A percentile compares a stretch with the other conserved stretches of the same genome.
These are phyloP conservation scores for Suhomyces kilbournensis DNA, from an alignment of 805 yeast species.

Conservation along the genomic window DNA sequence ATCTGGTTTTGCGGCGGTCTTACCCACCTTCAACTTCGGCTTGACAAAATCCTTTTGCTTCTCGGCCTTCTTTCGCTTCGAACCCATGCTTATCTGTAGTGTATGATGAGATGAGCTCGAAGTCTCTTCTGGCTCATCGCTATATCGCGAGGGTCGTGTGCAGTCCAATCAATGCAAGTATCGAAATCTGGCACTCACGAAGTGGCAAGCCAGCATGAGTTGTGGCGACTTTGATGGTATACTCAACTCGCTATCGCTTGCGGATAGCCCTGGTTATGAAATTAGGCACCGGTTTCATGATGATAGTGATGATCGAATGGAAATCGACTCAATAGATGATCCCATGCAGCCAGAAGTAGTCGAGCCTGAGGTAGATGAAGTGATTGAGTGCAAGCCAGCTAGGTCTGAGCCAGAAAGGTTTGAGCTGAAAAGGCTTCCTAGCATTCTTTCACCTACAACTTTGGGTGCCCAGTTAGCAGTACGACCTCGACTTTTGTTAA, in stretches of 20 bases:
- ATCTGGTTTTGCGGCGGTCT: slow-evolving; percentile 63
- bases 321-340: slow-evolving; percentile 11
- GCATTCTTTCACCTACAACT: slow-evolving; percentile 36
- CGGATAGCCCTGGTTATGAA: slow-evolving; percentile 14
- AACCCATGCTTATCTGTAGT: slow-evolving; percentile 14
- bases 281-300: not conserved
- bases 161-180: not conserved
- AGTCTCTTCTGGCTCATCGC: not conserved
- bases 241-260: slow-evolving; percentile 22
- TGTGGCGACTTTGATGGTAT: slow-evolving; percentile 21
- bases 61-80: slow-evolving; percentile 56
- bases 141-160: not conserved
- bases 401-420: slow-evolving; percentile 1
- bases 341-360: not conserved
- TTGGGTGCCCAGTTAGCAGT: slow-evolving; percentile 41
- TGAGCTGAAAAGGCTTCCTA: slow-evolving; percentile 8
- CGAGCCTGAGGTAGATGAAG: not conserved
- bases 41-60: slow-evolving; percentile 75
- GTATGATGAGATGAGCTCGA: not conserved
- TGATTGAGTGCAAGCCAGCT: not conserved
- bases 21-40: slow-evolving; percentile 84
- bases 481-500: slow-evolving; percentile 14
- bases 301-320: slow-evolving; percentile 16
- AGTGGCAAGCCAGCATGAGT: not conserved
- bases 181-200: not conserved